These are phyloP conservation scores for Rosa rugosa DNA, from an alignment of 306 rosid genomes.

Conservation along the genomic window DNA sequence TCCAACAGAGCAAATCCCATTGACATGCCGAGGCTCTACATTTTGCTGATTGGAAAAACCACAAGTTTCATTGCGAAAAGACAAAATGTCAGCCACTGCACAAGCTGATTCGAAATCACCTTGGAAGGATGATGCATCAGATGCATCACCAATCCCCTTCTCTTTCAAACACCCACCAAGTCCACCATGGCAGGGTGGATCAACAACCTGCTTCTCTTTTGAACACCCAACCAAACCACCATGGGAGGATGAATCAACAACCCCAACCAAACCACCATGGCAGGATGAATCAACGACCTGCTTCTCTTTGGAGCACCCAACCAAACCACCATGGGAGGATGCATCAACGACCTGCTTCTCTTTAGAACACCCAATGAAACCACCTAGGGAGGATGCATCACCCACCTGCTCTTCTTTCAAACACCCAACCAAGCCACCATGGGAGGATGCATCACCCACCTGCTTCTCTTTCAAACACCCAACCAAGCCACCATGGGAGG, in stretches of 20 bases:
- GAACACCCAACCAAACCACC: background rate
- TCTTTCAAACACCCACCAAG: conserved; percentile 34
- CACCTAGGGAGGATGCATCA: no score
- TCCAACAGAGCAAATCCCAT: conserved; percentile 24
- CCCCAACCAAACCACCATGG: background rate
- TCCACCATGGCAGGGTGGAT: conserved; percentile 30
- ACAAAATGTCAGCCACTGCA: conserved; percentile 23
- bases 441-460: conserved; percentile 33
- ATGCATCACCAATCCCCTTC: conserved; percentile 33
- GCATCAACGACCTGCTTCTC: conserved; percentile 36
- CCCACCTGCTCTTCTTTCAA: no score
- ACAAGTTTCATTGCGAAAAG: conserved; percentile 20
- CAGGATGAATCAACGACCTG: conserved; percentile 32
- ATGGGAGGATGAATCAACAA: no score
- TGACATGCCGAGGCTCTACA: conserved; percentile 10
- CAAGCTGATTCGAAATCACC: conserved; percentile 38
- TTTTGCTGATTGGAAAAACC: conserved; percentile 23
- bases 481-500: conserved; percentile 31
- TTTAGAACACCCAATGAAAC: background rate
- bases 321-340: conserved; percentile 12
- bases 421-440: conserved; percentile 32
- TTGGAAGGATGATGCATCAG: conserved; percentile 16
- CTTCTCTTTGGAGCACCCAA: conserved; percentile 19
- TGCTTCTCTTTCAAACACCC: conserved; percentile 38
- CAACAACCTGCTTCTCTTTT: conserved; percentile 34